phyloP scores from a whole-genome alignment of 139 green algal species.

The Zygnema cylindricum region DNA sequence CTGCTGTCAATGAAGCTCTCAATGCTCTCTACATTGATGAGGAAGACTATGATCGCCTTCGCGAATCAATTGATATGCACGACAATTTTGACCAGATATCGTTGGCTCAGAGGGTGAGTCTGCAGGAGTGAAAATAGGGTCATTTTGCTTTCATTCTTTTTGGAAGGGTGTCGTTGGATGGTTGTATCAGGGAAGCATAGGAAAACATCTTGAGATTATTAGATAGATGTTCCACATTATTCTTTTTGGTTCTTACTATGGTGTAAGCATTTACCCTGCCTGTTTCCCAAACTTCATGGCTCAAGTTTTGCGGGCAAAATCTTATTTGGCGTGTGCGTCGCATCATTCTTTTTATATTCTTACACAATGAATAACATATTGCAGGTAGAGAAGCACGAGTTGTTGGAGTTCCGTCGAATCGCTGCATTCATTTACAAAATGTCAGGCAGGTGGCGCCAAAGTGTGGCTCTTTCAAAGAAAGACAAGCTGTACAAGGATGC shows the following conservation, averaged over 20 bases:
- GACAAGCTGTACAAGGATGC: slow-evolving; percentile 84
- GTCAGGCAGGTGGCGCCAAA: slow-evolving; percentile 69
- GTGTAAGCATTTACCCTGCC: too few species aligned
- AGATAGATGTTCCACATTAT: too few species aligned
- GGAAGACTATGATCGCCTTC: slow-evolving; percentile 88
- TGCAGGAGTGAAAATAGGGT: too few species aligned
- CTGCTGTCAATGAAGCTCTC: slow-evolving; percentile 89
- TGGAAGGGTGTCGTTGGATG: not conserved
- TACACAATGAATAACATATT: too few species aligned
- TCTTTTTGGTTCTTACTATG: too few species aligned
- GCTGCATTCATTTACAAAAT: slow-evolving; percentile 91
- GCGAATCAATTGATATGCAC: slow-evolving; percentile 87
- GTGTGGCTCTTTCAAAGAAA: slow-evolving; percentile 66
- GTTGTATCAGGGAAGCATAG: not conserved
- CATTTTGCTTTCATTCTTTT: too few species aligned
- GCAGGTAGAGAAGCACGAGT: slow-evolving; percentile 91
- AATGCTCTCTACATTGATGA: slow-evolving; percentile 97
- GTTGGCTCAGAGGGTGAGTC: slow-evolving; percentile 61
- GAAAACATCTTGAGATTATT: not conserved
- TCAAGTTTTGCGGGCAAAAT: too few species aligned
- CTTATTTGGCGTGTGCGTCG: too few species aligned
- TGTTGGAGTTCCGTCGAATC: slow-evolving; percentile 95
- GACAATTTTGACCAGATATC: slow-evolving; percentile 97
- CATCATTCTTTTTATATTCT: too few species aligned
- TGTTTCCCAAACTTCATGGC: too few species aligned